Evolutionary conservation across 495 filamentous ascomycete species (phyloP), one percentile per base, ranked within the genome.

Genomic region (Cenococcum geophilum): DNA sequence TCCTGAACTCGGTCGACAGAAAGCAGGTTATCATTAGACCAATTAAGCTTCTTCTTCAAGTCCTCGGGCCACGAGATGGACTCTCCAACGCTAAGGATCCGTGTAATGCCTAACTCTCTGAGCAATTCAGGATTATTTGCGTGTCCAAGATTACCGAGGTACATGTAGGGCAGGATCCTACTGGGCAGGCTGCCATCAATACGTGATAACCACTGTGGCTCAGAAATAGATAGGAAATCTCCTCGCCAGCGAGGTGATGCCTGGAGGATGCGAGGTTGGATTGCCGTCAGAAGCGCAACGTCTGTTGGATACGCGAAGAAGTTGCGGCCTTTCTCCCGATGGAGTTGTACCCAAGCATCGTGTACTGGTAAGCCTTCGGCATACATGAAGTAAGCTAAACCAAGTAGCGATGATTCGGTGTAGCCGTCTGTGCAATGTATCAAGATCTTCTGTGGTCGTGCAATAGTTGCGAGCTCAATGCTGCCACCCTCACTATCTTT

Each of bases 401-500:
- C 90, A 4, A 98, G 78, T 55, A 97, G 75, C 1, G 92, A 89
- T 9, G 87, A 92, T 70, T 98, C 93, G 8, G 93, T 98, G 72
- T 98, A 98, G 23, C 93, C 93, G 75, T 98, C 93, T 1, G 86
- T 84, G 72, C 93, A 97, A 72, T 97, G 91, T 36, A 98, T 89
- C 35, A 97, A 79, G 32, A 97, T 83, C 71, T 83, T 88, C 42
- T 52, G 35, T 14, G 61, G 61, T 43, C 20, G 52, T 11, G 43
- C 23, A 57, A 62, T 59, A 3, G 63, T 50, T 5, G 53, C 51
- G 14, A 61, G 86, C 82, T 14, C 63, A 68, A 67, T 89, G 2
- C 69, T 61, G 9, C 68, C 70, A 18, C 74, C 68, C 36, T 76
- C 74, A 14, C 75, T 65, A 4, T 22, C 45, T 32, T 58, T 57